Evolutionary conservation across 352 stramenopile genomes (phyloP), one percentile per base, ranked within the genome.

Genomic region (Globisporangium nunn): DNA sequence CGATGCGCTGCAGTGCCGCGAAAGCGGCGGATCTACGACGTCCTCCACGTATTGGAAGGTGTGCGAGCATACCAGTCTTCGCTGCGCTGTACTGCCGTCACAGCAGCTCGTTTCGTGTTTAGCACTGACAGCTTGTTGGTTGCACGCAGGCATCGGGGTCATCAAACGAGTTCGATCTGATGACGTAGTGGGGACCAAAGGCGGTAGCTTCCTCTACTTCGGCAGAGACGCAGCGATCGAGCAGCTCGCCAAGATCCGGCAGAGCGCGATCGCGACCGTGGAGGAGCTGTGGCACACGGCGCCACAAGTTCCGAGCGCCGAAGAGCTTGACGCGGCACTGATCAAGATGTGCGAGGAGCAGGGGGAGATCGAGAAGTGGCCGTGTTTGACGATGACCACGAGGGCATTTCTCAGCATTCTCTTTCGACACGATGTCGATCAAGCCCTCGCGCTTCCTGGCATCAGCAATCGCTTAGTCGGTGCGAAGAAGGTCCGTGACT

Each of bases 21-120:
- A 40, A 91, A 91, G 52, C 72, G 81, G 51, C 65, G 81, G 4
- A 81, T 88, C 8, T 91, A 91, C 53, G 81, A 91, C 53, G 81
- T 89, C 10, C 61, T 91, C 23, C 79, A 91, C 47, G 81, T 91
- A 3, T 56, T 91, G 15, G 81, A 91, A 88, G 81, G 81, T 87
- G 63, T 8, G 33, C 5, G 5, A 14, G 30, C 18, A 6, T 43
- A 30, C 23, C 0, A 33, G 28, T 4, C 44, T 31, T 8, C 28
- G 46, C 29, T 33, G 46, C 37, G 8, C 4, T 29, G 17, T 17
- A 8, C 6, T 45, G 12, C 40, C 49, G 43, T 30, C 43, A 23
- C 17, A 8, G 18, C 43, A 14, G 10, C 43, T 30, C 14, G 43
- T 23, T 30, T 30, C 10, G 35, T 3, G 8, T 15, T 40, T 12